These are phyloP conservation scores for Mediolabrus comicus DNA, from an alignment of 108 stramenopile species.

Conservation along the genomic window DNA sequence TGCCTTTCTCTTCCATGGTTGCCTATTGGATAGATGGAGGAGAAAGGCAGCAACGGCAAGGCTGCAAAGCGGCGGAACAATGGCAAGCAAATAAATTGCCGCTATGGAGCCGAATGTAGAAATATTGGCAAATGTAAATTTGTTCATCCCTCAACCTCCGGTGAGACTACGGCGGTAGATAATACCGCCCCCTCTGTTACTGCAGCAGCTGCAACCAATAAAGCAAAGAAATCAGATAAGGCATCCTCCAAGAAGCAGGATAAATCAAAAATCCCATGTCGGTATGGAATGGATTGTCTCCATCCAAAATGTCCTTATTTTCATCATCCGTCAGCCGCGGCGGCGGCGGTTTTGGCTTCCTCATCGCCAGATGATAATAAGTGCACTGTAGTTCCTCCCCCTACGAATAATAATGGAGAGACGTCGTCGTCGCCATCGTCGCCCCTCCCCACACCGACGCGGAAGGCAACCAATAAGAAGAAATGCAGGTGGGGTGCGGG, in stretches of 20 bases:
- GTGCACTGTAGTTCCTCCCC: not conserved
- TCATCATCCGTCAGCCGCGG: slow-evolving; percentile 8
- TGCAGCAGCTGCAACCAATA: too few species aligned
- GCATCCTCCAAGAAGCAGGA: not conserved
- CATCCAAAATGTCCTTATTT: slow-evolving; percentile 7
- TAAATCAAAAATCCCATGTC: slow-evolving; percentile 10
- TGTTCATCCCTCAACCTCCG: not conserved
- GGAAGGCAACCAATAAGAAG: slow-evolving; percentile 1
- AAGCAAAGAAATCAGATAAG: not conserved
- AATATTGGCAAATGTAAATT: slow-evolving; percentile 21
- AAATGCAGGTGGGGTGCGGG: slow-evolving; percentile 18
- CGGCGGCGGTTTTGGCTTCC: not conserved
- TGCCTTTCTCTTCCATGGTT: too few species aligned
- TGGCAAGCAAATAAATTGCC: slow-evolving; percentile 1
- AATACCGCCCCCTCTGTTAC: not conserved
- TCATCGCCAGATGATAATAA: not conserved
- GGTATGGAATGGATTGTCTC: slow-evolving; percentile 8
- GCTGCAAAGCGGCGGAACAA: not conserved
- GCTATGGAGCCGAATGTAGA: slow-evolving; percentile 10
- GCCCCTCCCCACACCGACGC: not conserved
- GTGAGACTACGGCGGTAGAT: not conserved
- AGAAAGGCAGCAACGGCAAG: not conserved
- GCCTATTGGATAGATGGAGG: too few species aligned
- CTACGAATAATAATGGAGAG: not conserved
- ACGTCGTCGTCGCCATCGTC: not conserved